Percentiles rank a stretch among this genome's conserved stretches.
These are phyloP conservation scores for Dipteronia sinensis DNA, from an alignment of 345 rosid genomes.

Conservation along the genomic window DNA sequence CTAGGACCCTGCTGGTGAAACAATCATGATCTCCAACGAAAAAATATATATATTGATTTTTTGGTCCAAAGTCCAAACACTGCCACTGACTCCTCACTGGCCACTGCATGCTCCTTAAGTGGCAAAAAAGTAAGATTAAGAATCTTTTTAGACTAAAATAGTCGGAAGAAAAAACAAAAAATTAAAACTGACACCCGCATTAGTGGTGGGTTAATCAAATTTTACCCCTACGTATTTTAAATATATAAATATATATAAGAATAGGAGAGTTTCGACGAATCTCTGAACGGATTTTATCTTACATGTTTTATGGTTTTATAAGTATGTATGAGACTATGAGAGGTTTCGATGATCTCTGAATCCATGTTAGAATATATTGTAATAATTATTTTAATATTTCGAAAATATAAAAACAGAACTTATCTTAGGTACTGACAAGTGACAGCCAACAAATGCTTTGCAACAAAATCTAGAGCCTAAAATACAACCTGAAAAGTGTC, in stretches of 20 bases:
- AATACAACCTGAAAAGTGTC: background rate
- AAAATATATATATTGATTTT: background rate
- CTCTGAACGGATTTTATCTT: too few relatives aligned
- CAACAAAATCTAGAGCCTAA: background rate
- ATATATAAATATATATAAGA: too few relatives aligned
- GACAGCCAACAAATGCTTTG: background rate
- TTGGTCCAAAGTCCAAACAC: background rate
- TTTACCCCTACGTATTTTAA: too few relatives aligned
- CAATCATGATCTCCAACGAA: constrained; percentile 18
- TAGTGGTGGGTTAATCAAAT: too few relatives aligned
- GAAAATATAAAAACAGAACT: too few relatives aligned
- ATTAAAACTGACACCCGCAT: too few relatives aligned
- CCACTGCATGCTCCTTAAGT: background rate
- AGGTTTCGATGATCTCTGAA: too few relatives aligned
- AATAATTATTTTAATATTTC: too few relatives aligned
- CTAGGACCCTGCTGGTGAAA: background rate
- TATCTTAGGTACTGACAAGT: background rate
- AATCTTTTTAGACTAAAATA: background rate
- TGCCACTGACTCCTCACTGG: background rate
- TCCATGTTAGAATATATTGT: too few relatives aligned
- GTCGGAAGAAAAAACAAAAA: background rate
- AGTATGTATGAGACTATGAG: too few relatives aligned
- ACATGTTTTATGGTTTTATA: too few relatives aligned
- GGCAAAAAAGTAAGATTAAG: constrained; percentile 3
- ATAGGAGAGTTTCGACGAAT: too few relatives aligned